These are phyloP conservation scores for Staphylotrichum tortipilum DNA, from an alignment of 495 filamentous ascomycete species.

Conservation along the genomic window DNA sequence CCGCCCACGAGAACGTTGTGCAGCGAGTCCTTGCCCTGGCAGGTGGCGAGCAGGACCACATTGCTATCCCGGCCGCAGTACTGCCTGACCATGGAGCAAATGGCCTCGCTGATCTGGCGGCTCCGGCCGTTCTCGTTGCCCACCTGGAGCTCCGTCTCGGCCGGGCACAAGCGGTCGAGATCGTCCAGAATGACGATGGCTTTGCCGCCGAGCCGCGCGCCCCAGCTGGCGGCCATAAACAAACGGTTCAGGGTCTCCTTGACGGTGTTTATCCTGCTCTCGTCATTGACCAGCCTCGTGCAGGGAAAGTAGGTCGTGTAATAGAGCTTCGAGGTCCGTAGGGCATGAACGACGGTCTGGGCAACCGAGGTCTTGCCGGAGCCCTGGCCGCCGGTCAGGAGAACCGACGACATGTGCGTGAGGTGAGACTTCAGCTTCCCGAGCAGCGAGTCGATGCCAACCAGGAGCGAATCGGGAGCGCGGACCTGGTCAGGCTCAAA, in stretches of 20 bases:
- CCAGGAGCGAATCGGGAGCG: conserved; percentile 50
- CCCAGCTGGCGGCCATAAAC: conserved; percentile 87
- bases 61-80: conserved; percentile 65
- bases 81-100: conserved; percentile 74
- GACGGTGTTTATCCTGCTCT: conserved; percentile 76
- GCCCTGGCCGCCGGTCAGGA: conserved; percentile 80
- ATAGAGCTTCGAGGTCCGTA: conserved; percentile 59
- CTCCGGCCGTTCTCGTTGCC: conserved; percentile 87
- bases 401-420: conserved; percentile 75
- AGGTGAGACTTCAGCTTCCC: conserved; percentile 61
- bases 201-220: conserved; percentile 70
- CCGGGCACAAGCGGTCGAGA: conserved; percentile 82
- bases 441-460: conserved; percentile 75
- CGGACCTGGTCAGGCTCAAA: conserved; percentile 45
- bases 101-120: conserved; percentile 80
- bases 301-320: conserved; percentile 77
- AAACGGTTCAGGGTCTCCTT: conserved; percentile 77
- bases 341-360: conserved; percentile 50
- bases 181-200: conserved; percentile 85
- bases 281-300: conserved; percentile 74
- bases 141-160: conserved; percentile 85
- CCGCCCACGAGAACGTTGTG: conserved; percentile 73
- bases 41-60: conserved; percentile 82
- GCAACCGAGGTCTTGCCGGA: conserved; percentile 77
- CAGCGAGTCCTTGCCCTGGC: conserved; percentile 80